Evolutionary conservation across 768 basidiomycete species (phyloP).

Genomic region (Lyophyllum decastes): DNA sequence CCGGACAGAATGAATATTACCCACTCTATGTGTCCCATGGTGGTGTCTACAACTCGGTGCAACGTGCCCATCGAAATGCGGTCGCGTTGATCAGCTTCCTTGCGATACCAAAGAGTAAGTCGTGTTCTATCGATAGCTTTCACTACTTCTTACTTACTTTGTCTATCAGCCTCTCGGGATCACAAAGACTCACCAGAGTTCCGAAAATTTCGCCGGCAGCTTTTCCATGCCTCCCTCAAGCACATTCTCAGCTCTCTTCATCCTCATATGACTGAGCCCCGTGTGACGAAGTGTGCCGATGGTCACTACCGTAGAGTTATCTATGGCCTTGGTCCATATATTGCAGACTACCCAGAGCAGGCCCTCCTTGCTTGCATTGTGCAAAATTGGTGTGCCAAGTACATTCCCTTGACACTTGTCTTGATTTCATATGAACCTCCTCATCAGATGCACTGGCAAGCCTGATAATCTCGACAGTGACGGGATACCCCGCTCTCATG

Average conservation of each 20-base stretch:
- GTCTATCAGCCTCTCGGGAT: constrained; percentile 9
- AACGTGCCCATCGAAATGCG: no score
- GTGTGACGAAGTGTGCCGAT: constrained; percentile 27
- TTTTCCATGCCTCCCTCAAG: constrained; percentile 23
- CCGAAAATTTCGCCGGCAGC: no score
- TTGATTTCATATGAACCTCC: no score
- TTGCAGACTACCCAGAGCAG: constrained; percentile 40
- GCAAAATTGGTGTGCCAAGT: constrained; percentile 30
- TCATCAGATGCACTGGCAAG: no score
- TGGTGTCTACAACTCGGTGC: constrained; percentile 13
- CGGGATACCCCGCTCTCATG: neutral
- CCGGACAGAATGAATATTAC: constrained; percentile 16
- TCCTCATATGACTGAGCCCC: constrained; percentile 5
- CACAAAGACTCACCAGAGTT: no score
- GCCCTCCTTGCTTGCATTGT: constrained; percentile 32
- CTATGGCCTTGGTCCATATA: constrained; percentile 34
- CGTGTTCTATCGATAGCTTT: constrained; percentile 4
- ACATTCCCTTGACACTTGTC: no score
- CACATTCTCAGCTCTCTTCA: constrained; percentile 23
- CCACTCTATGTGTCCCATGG: constrained; percentile 20
- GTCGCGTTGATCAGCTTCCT: no score
- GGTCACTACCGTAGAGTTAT: constrained; percentile 27
- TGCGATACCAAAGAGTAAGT: no score
- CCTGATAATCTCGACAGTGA: neutral
- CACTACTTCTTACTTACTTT: constrained; percentile 2